Evolutionary conservation across 176 grass and related monocot genomes (phyloP), one percentile per base, ranked within the genome.

Genomic region (Zoysia japonica): DNA sequence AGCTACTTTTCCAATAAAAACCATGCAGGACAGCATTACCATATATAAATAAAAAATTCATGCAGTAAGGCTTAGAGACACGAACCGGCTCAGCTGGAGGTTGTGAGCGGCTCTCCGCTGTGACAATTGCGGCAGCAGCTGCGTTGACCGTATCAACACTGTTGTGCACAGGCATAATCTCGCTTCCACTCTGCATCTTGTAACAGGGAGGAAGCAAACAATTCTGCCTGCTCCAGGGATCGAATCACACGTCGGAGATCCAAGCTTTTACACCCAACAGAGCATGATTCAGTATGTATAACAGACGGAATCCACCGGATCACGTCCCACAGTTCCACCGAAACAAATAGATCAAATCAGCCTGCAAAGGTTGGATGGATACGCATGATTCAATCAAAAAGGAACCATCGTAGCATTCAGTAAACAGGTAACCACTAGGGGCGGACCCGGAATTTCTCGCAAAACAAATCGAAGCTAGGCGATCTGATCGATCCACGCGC

Each of bases 131-230:
- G 2, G 81, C 93, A 0, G 93, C 93, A 1, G 93, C 93, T 4
- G 93, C 91, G 83, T 97, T 97, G 39, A 97, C 93, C 2, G 93
- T 97, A 14, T 93, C 93, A 0, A 93, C 91, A 40, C 81, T 97
- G 85, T 91, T 90, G 80, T 91, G 88, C 70, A 79, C 80, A 41
- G 85, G 74, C 44, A 77, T 91, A 84, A 97, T 97, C 61, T 60
- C 91, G 72, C 71, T 68, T 40, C 84, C 73, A 36, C 81, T 68
- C 68, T 80, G 72, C 89, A 90, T 86, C 72, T 19, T 4, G 72
- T 14, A 19, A 57, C 38, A 35, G 45, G 46, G 44, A 52, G 70
- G n/a, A 68, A 57, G 40, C 40, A 60, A 11, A 20, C 20, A 1
- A 38, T 36, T 60, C 4, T 60, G 17, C 20, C 11, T 61, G 9